phyloP scores from a whole-genome alignment of 2,329 filamentous ascomycete species.

The Ophiostoma ulmi region DNA sequence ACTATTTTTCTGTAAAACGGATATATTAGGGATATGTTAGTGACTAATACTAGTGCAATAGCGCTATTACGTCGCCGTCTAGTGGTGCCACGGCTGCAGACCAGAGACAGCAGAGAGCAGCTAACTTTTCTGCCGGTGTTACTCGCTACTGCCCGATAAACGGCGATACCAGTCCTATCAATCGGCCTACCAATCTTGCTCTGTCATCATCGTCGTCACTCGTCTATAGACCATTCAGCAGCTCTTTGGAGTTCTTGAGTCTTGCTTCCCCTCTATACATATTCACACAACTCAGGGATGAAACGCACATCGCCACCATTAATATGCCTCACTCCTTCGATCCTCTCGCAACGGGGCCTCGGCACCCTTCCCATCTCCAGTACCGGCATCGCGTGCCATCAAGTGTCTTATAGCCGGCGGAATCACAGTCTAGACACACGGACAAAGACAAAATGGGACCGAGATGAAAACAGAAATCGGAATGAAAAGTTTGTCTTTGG shows the following conservation, averaged over 20 bases:
- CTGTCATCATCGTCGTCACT: neutral
- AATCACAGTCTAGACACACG: neutral
- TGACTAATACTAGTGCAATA: neutral
- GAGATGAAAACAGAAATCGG: neutral
- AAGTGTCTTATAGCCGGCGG: neutral
- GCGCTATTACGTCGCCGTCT: constrained; percentile 9
- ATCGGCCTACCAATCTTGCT: neutral
- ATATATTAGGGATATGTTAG: neutral
- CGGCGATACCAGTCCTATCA: constrained; percentile 11
- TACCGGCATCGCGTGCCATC: neutral
- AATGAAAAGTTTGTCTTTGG: neutral
- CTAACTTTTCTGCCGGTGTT: neutral
- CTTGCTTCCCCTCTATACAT: neutral
- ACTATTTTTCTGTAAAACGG: neutral
- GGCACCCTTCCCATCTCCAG: neutral
- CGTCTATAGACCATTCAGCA: neutral
- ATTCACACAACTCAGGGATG: neutral
- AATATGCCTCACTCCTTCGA: constrained; percentile 33
- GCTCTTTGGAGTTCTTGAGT: neutral
- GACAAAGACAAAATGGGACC: neutral
- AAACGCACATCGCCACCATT: constrained; percentile 8
- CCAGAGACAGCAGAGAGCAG: neutral
- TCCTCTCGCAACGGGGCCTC: constrained; percentile 20
- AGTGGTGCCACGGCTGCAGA: constrained; percentile 2
- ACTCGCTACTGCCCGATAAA: neutral